Evolutionary conservation across 2,329 filamentous ascomycete species (phyloP).

Genomic region (Lasiodiplodia sp.): DNA sequence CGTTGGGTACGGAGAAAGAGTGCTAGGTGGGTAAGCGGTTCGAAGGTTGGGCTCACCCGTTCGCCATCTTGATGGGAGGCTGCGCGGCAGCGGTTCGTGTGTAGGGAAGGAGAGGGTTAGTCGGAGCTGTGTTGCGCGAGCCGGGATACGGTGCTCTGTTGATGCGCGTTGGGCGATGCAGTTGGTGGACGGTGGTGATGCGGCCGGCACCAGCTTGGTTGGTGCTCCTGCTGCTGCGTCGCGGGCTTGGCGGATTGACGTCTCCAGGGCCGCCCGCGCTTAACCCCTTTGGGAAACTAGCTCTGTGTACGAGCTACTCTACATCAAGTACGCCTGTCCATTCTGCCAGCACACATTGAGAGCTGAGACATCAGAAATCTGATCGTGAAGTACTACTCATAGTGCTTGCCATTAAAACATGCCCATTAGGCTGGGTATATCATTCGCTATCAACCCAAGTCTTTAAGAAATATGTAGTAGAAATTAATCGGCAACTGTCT

Average conservation of each 20-base stretch:
- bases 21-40: not conserved
- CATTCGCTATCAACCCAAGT: slow-evolving; percentile 5
- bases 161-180: slow-evolving; percentile 5
- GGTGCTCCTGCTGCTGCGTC: slow-evolving; percentile 6
- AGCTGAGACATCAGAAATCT: too few species aligned
- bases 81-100: not conserved
- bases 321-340: not conserved
- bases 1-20: not conserved
- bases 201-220: not conserved
- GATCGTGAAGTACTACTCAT: not conserved
- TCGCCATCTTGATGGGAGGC: slow-evolving; percentile 19
- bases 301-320: not conserved
- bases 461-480: not conserved
- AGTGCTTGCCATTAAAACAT: not conserved
- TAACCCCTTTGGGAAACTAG: slow-evolving; percentile 21
- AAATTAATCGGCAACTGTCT: slow-evolving; percentile 26
- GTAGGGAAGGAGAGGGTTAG: not conserved
- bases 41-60: slow-evolving; percentile 53
- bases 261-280: not conserved
- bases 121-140: not conserved
- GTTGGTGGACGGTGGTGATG: slow-evolving; percentile 20
- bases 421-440: slow-evolving; percentile 29
- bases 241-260: slow-evolving; percentile 24
- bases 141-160: not conserved
- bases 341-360: not conserved